phyloP scores from a whole-genome alignment of 1,284 basidiomycete species.

The Tilletiopsis washingtonensis region DNA sequence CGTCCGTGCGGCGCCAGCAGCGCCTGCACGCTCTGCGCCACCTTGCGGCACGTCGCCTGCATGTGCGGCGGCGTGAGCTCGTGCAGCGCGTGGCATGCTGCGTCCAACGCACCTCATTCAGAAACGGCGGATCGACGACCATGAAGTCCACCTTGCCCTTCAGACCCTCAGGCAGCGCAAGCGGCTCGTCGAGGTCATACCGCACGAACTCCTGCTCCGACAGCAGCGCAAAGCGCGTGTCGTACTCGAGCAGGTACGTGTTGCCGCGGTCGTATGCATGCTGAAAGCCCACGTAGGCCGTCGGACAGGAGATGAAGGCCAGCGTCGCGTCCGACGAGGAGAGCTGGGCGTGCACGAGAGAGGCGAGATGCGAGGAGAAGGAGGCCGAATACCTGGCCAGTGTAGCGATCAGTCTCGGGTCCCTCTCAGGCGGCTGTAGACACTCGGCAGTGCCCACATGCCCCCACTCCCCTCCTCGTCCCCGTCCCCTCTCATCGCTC shows the following conservation, averaged over 20 bases:
- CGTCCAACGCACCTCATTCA: slow-evolving; percentile 1
- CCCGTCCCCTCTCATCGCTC: too few species aligned
- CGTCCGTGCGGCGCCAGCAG: neutral
- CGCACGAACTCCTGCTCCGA: neutral
- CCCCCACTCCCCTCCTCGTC: too few species aligned
- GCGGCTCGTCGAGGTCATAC: slow-evolving; percentile 3
- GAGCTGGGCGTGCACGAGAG: neutral
- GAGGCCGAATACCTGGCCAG: neutral
- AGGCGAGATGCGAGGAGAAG: neutral
- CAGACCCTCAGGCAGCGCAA: neutral
- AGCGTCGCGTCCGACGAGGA: neutral
- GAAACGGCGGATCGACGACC: slow-evolving; percentile 7
- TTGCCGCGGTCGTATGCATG: neutral
- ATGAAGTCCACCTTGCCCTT: slow-evolving; percentile 2
- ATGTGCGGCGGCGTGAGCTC: neutral
- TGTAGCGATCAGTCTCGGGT: too few species aligned
- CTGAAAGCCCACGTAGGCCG: slow-evolving; percentile 4
- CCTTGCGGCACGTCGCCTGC: neutral
- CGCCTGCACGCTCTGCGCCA: neutral
- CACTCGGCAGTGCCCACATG: too few species aligned
- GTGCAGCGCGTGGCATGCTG: neutral
- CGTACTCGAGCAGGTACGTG: slow-evolving; percentile 2
- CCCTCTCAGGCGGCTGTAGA: too few species aligned
- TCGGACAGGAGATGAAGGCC: slow-evolving; percentile 2
- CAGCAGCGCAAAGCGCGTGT: neutral